Percentiles rank a stretch among this genome's conserved stretches.
Evolutionary conservation across 495 filamentous ascomycete species (phyloP).

Genomic region (Talaromyces ruber): DNA sequence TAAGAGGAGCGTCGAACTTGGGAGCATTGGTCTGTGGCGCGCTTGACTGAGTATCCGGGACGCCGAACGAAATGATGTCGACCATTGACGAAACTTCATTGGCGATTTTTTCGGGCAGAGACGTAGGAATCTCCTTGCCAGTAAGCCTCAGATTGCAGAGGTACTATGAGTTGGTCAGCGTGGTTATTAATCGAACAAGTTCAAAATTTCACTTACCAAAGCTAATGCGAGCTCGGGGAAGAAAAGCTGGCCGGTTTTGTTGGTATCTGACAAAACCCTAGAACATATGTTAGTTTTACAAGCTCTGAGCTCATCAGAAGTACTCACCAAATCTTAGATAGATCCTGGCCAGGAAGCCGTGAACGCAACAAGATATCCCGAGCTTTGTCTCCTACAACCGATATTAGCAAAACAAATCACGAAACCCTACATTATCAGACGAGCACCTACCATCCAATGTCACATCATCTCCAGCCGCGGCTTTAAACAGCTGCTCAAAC

Average conservation of each 20-base stretch:
- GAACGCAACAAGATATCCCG: slow-evolving; percentile 82
- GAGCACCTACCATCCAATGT: slow-evolving; percentile 64
- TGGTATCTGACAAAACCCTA: slow-evolving; percentile 94
- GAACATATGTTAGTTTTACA: background rate
- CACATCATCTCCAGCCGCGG: slow-evolving; percentile 77
- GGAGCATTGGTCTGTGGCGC: slow-evolving; percentile 60
- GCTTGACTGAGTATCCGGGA: slow-evolving; percentile 64
- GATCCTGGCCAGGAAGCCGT: slow-evolving; percentile 69
- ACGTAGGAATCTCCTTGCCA: slow-evolving; percentile 67
- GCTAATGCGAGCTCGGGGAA: slow-evolving; percentile 97
- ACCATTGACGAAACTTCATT: slow-evolving; percentile 99
- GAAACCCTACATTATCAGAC: background rate
- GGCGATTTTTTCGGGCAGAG: slow-evolving; percentile 73
- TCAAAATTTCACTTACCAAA: slow-evolving; percentile 42
- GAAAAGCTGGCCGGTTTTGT: slow-evolving; percentile 88
- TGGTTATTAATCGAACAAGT: background rate
- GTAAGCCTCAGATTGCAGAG: slow-evolving; percentile 90
- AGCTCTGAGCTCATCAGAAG: slow-evolving; percentile 5
- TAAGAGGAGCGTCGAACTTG: slow-evolving; percentile 59
- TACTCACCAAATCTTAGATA: slow-evolving; percentile 78
- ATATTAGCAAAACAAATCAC: slow-evolving; percentile 11
- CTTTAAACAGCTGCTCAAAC: slow-evolving; percentile 97
- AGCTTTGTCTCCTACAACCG: slow-evolving; percentile 62
- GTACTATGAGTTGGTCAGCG: slow-evolving; percentile 35
- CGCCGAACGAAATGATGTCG: slow-evolving; percentile 95